Base-by-base conservation (phyloP, 179 eudicot species). In the Carnegiea gigantea region DNA sequence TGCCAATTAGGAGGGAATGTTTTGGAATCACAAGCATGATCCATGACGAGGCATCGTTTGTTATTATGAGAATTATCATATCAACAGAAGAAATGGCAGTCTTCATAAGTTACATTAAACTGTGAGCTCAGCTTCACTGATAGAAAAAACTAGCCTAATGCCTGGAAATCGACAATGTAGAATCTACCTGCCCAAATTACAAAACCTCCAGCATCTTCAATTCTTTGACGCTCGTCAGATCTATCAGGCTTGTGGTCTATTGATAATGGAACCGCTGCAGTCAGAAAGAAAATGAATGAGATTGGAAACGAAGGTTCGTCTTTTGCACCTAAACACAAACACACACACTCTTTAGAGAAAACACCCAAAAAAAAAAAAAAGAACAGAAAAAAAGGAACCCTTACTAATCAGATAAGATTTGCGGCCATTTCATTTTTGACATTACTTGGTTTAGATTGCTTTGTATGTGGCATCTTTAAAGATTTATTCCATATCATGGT, bases 171-270 rank as follows among this genome's bases (percentile, higher is more conserved):
- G 11, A 75, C 17, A 75, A 70, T 9, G 59, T 26, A 71, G 48
- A 44, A 68, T 59, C 74, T 84, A 91, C 94, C 97, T 74, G 97
- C 94, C 97, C 97, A 92, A 64, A 91, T 83, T 53, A 92, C 84
- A 80, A 90, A 90, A 46, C 97, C 97, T 65, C 94, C 94, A 67
- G 97, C 97, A 30, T 89, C 78, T 88, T 92, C 97, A 77, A 92
- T 92, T 81, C 97, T 82, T 72, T 89, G 91, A 12, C 97, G 92
- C 48, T 92, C 97, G 88, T 92, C 97, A 30, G 91, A 53, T 83
- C 91, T 85, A 76, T 92, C 93, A 79, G 97, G 97, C 72, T 91
- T 92, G 91, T 92, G 97, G 80, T 92, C 97, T 46, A 83, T 70
- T 18, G 97, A 92, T 78, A 92, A 81, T 24, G 97, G 88, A 75